phyloP scores from a whole-genome alignment of 108 stramenopile species.

The Skeletonema costatum region DNA sequence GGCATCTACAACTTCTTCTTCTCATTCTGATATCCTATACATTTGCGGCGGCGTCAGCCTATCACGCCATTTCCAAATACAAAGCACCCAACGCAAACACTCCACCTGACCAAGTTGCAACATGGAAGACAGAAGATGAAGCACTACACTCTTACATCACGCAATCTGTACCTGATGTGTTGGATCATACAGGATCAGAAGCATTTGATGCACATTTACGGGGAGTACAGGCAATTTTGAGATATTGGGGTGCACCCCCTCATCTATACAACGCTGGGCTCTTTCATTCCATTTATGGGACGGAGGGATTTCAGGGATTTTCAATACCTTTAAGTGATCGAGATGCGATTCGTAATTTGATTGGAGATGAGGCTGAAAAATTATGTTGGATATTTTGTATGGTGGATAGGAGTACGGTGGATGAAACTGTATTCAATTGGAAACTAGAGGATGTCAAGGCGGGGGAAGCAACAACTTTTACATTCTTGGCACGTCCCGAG shows the following conservation, averaged over 20 bases:
- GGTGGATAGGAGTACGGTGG: slow-evolving; percentile 73
- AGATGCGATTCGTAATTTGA: slow-evolving; percentile 49
- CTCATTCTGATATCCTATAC: not conserved
- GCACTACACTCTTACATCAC: slow-evolving; percentile 55
- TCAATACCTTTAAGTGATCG: slow-evolving; percentile 63
- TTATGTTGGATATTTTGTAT: slow-evolving; percentile 80
- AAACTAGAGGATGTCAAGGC: not conserved
- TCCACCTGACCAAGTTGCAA: slow-evolving; percentile 15
- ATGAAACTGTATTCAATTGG: slow-evolving; percentile 66
- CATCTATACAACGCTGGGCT: slow-evolving; percentile 63
- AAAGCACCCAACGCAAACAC: slow-evolving; percentile 66
- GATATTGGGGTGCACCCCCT: slow-evolving; percentile 65
- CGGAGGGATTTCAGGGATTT: slow-evolving; percentile 84
- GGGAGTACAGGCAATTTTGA: slow-evolving; percentile 67
- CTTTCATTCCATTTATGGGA: slow-evolving; percentile 83
- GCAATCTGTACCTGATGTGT: slow-evolving; percentile 58
- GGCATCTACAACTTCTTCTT: not conserved
- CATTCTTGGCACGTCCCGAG: slow-evolving; percentile 63
- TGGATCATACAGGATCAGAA: slow-evolving; percentile 70
- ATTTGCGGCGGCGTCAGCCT: not conserved
- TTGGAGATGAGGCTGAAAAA: slow-evolving; percentile 69
- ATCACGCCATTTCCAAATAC: slow-evolving; percentile 34
- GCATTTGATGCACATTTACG: slow-evolving; percentile 75
- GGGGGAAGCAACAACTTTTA: slow-evolving; percentile 16
- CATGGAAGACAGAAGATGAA: slow-evolving; percentile 56